Evolutionary conservation across 2,329 filamentous ascomycete genomes (phyloP).

Genomic region (Calonectria crousiana): DNA sequence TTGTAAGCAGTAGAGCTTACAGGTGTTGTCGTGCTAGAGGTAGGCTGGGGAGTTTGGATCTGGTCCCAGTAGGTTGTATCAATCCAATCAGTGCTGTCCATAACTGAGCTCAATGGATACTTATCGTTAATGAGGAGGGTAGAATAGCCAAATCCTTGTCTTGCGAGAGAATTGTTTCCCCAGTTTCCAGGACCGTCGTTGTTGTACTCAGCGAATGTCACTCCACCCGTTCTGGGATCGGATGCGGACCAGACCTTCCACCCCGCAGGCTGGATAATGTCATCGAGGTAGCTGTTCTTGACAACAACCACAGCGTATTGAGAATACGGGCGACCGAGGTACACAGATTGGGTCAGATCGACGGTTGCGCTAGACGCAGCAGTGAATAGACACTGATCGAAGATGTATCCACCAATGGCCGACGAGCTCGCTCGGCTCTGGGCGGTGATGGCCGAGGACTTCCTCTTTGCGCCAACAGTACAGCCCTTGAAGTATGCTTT

Average conservation of each 20-base stretch:
- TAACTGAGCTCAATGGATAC: constrained; percentile 30
- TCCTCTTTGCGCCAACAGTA: constrained; percentile 50
- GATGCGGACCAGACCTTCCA: constrained; percentile 64
- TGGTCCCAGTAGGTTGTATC: constrained; percentile 38
- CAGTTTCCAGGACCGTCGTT: constrained; percentile 62
- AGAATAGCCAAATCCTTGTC: constrained; percentile 34
- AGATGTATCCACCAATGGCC: constrained; percentile 47
- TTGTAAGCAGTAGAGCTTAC: constrained; percentile 47
- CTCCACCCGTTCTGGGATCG: constrained; percentile 68
- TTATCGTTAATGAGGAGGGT: constrained; percentile 36
- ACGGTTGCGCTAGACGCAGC: constrained; percentile 36
- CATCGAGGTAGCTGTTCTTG: constrained; percentile 61
- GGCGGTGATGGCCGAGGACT: constrained; percentile 44
- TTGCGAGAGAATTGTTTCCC: constrained; percentile 37
- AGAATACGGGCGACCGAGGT: constrained; percentile 61
- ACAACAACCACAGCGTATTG: constrained; percentile 59
- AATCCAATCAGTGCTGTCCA: constrained; percentile 42
- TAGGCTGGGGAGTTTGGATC: constrained; percentile 37
- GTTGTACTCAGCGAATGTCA: constrained; percentile 69
- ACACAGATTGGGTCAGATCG: constrained; percentile 51
- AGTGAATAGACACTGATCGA: constrained; percentile 46
- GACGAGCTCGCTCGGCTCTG: constrained; percentile 43
- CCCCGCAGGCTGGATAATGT: constrained; percentile 37
- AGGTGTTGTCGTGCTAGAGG: constrained; percentile 21
- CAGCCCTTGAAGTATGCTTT: constrained; percentile 52